phyloP scores from a whole-genome alignment of 2,329 filamentous ascomycete genomes.

The Colletotrichum spinosum region DNA sequence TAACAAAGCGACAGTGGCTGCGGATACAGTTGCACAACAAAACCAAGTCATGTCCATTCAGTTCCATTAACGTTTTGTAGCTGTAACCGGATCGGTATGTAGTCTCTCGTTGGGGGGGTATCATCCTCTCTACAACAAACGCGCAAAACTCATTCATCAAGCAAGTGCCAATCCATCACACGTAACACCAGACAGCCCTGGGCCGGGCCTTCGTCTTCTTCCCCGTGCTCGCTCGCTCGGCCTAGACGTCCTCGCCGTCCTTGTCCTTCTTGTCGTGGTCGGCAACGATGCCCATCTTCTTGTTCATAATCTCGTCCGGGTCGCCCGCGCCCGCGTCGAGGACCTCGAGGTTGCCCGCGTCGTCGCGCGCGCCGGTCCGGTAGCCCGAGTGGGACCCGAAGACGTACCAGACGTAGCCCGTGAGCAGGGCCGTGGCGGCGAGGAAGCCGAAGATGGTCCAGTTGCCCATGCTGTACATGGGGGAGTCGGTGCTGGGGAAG shows the following conservation, averaged over 20 bases:
- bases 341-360: slow-evolving; percentile 40
- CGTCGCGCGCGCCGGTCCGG: slow-evolving; percentile 41
- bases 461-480: slow-evolving; percentile 49
- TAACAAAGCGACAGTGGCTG: no score
- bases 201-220: no score
- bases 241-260: slow-evolving; percentile 36
- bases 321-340: slow-evolving; percentile 39
- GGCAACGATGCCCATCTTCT: slow-evolving; percentile 37
- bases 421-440: slow-evolving; percentile 41
- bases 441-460: slow-evolving; percentile 49
- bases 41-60: not conserved
- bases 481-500: slow-evolving; percentile 45
- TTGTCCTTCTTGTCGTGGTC: slow-evolving; percentile 39
- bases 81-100: not conserved
- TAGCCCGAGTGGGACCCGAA: slow-evolving; percentile 48
- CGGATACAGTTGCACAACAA: not conserved
- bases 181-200: not conserved
- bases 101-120: not conserved
- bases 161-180: not conserved
- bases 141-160: not conserved
- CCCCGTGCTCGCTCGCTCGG: no score
- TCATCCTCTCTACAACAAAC: slow-evolving; percentile 7
- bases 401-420: slow-evolving; percentile 45
- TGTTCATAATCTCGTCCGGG: slow-evolving; percentile 40
- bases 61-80: not conserved